Percentiles rank a stretch among this genome's conserved stretches.
phyloP scores from a whole-genome alignment of 2,329 filamentous ascomycete species.

The Hypocrella siamensis region DNA sequence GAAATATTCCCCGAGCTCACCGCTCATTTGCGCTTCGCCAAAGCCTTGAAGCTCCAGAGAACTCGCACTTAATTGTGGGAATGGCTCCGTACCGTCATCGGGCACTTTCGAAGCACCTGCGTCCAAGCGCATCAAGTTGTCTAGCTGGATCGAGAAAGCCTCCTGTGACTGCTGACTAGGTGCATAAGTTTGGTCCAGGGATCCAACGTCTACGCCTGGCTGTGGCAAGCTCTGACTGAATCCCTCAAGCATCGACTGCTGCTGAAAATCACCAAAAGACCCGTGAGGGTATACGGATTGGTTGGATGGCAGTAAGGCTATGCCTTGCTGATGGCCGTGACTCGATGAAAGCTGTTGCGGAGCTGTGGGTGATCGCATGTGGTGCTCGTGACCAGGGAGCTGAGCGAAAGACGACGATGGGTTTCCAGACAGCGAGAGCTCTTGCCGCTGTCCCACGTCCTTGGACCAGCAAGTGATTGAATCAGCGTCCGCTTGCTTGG shows the following conservation, averaged over 20 bases:
- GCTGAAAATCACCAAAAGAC: conserved; percentile 11
- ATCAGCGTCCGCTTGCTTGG: too few relatives aligned
- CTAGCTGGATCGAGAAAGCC: conserved; percentile 9
- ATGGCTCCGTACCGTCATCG: conserved; percentile 14
- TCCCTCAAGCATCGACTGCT: conserved; percentile 11
- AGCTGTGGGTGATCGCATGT: too few relatives aligned
- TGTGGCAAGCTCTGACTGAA: conserved; percentile 12
- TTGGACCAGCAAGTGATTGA: too few relatives aligned
- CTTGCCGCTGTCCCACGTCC: too few relatives aligned
- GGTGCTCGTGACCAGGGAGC: too few relatives aligned
- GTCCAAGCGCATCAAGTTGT: conserved; percentile 9
- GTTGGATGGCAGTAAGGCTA: conserved; percentile 7
- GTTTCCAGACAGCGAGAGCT: conserved; percentile 31
- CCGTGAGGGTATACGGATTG: conserved; percentile 13
- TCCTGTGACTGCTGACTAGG: conserved; percentile 9
- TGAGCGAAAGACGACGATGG: too few relatives aligned
- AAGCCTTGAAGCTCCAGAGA: conserved; percentile 16
- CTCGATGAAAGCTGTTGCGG: too few relatives aligned
- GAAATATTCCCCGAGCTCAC: conserved; percentile 9
- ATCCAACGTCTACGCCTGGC: conserved; percentile 10
- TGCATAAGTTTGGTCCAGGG: conserved; percentile 11
- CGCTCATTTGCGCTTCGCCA: conserved; percentile 9
- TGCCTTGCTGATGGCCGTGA: conserved; percentile 2
- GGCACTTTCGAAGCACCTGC: conserved; percentile 11
- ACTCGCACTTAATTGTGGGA: conserved; percentile 12